phyloP scores from a whole-genome alignment of 345 rosid genomes.

The Lagerstroemia speciosa region DNA sequence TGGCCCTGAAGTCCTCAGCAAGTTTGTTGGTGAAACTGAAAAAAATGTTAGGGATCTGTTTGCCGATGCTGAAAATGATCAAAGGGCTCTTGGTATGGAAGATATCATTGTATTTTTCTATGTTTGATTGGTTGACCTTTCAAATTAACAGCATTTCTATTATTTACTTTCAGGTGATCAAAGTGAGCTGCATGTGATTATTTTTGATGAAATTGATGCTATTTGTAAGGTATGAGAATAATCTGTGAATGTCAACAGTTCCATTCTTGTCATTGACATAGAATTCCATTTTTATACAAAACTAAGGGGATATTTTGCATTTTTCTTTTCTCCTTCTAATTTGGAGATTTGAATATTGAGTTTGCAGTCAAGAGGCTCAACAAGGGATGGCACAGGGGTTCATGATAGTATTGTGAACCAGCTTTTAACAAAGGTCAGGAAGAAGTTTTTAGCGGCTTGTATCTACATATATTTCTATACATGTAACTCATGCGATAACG shows the following conservation, averaged over 20 bases:
- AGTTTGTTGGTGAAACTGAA: conserved; percentile 98
- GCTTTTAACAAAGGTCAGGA: conserved; percentile 85
- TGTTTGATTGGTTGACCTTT: neutral
- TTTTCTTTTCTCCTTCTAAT: neutral
- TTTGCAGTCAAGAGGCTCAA: conserved; percentile 90
- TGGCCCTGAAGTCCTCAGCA: conserved; percentile 97
- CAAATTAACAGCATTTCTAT: neutral
- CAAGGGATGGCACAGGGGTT: conserved; percentile 95
- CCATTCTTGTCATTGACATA: neutral
- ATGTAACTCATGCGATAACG: no score
- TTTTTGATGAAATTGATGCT: conserved; percentile 99
- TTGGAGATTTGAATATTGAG: neutral
- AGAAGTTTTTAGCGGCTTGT: neutral
- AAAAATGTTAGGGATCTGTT: conserved; percentile 90
- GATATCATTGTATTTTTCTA: conserved; percentile 6
- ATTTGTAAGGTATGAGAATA: conserved; percentile 81
- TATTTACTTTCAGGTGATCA: conserved; percentile 64
- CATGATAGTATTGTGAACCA: conserved; percentile 98
- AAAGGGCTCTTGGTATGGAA: conserved; percentile 60
- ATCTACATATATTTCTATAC: neutral
- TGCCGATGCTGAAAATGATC: conserved; percentile 98
- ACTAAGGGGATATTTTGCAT: neutral
- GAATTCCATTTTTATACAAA: neutral
- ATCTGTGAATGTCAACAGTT: neutral
- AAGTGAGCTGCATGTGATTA: conserved; percentile 93